A percentile compares a stretch with the other conserved stretches of the same genome.
Conservation (phyloP, 352 stramenopile species). For the Thalassiosira tumida region DNA sequence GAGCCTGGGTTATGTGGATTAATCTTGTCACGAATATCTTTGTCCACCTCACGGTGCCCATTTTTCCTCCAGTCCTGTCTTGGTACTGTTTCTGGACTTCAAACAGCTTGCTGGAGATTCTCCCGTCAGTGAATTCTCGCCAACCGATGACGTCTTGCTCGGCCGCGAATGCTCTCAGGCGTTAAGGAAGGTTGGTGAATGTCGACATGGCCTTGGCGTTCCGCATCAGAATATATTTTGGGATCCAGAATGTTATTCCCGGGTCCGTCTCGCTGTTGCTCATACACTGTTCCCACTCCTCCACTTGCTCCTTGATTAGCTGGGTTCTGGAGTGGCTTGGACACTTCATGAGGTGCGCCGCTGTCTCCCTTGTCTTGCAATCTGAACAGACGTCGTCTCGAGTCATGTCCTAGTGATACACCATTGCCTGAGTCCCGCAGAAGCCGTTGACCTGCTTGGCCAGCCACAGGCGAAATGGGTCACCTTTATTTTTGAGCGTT, state of each 20-base stretch:
- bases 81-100: background rate
- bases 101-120: background rate
- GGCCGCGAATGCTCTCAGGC: background rate
- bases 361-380: background rate
- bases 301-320: background rate
- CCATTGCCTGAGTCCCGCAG: conserved; percentile 17
- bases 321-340: background rate
- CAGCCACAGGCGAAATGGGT: conserved; percentile 1
- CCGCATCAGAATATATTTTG: conserved; percentile 2
- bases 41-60: conserved; percentile 11
- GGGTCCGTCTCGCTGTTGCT: conserved; percentile 20
- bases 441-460: conserved; percentile 9
- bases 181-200: background rate
- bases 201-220: background rate
- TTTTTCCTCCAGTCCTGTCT: background rate
- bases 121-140: conserved; percentile 22
- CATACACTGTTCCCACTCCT: background rate
- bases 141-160: conserved; percentile 24
- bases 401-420: background rate
- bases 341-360: background rate
- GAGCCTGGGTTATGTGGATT: conserved; percentile 41
- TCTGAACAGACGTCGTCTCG: background rate
- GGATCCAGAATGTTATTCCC: conserved; percentile 12
- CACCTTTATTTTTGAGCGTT: background rate
- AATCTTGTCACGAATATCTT: conserved; percentile 12